Conservation (phyloP, 768 basidiomycete genomes). For the Mycena epipterygia region DNA sequence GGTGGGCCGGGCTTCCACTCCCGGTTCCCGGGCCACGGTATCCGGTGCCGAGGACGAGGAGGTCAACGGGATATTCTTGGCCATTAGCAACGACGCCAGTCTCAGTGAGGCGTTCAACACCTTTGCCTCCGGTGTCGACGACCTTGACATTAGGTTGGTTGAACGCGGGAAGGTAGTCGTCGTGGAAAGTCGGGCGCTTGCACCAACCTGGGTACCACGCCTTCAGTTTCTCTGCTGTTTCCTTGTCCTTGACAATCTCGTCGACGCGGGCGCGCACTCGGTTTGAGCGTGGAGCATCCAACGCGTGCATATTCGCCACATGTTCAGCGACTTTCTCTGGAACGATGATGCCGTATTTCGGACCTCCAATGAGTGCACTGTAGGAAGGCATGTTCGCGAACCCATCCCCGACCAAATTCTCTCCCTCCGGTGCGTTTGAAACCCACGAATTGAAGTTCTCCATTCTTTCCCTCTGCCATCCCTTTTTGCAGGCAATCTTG, state of each 20-base stretch:
- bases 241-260: slow-evolving; percentile 28
- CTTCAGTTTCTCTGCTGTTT: slow-evolving; percentile 30
- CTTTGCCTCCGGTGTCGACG: slow-evolving; percentile 37
- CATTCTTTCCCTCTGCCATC: slow-evolving; percentile 30
- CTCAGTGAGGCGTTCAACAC: slow-evolving; percentile 13
- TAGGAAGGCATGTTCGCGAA: slow-evolving; percentile 10
- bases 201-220: slow-evolving; percentile 37
- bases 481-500: slow-evolving; percentile 19
- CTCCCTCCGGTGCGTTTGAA: not conserved
- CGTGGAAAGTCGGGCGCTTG: slow-evolving; percentile 38
- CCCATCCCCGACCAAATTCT: slow-evolving; percentile 26
- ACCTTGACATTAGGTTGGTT: slow-evolving; percentile 33
- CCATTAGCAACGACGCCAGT: slow-evolving; percentile 24
- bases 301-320: slow-evolving; percentile 13
- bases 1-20: not conserved
- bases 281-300: slow-evolving; percentile 11
- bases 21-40: too few species aligned
- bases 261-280: slow-evolving; percentile 1
- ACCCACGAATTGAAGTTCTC: slow-evolving; percentile 26
- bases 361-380: slow-evolving; percentile 11
- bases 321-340: slow-evolving; percentile 16
- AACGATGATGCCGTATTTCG: slow-evolving; percentile 24
- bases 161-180: slow-evolving; percentile 37
- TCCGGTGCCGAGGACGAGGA: slow-evolving; percentile 30
- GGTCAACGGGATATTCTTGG: slow-evolving; percentile 19